A percentile compares a stretch with the other conserved stretches of the same genome.
These are phyloP conservation scores for Eragrostis tef DNA, from an alignment of 202 grass and related monocot species.

Conservation along the genomic window DNA sequence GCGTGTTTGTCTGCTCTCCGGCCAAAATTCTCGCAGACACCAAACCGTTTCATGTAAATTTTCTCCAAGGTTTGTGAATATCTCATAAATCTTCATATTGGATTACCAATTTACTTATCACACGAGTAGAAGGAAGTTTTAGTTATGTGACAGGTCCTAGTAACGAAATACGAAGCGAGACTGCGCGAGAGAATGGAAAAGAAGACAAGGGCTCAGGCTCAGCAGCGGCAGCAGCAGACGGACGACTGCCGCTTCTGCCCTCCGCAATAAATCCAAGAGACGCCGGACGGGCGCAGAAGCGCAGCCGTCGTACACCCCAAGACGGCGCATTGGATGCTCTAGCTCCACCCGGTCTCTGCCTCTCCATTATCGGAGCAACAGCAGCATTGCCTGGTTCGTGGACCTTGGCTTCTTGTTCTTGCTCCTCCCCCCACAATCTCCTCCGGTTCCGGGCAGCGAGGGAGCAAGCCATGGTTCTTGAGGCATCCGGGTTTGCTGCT, in stretches of 20 bases:
- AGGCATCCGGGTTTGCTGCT: not conserved
- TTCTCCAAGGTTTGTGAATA: not conserved
- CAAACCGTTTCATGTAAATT: not conserved
- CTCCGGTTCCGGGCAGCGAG: slow-evolving; percentile 12
- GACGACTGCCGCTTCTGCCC: not conserved
- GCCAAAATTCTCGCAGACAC: not conserved
- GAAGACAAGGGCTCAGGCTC: not conserved
- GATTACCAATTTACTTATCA: not conserved
- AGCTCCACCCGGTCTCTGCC: slow-evolving; percentile 14
- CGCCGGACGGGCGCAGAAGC: slow-evolving; percentile 34
- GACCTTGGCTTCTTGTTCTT: slow-evolving; percentile 32
- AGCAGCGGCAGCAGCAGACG: not conserved
- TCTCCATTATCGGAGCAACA: slow-evolving; percentile 40
- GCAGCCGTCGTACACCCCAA: slow-evolving; percentile 47
- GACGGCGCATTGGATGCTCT: slow-evolving; percentile 58
- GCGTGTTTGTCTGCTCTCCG: slow-evolving; percentile 8
- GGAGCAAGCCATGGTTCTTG: slow-evolving; percentile 21
- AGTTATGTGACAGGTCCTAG: not conserved
- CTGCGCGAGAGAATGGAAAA: not conserved
- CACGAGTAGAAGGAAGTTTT: not conserved
- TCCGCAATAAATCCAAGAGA: slow-evolving; percentile 46
- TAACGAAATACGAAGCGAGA: not conserved
- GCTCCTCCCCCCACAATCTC: slow-evolving; percentile 12
- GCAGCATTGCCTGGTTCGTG: slow-evolving; percentile 33
- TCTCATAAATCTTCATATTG: not conserved